A percentile compares a stretch with the other conserved stretches of the same genome.
phyloP scores from a whole-genome alignment of 345 rosid species.

The Populus alba region DNA sequence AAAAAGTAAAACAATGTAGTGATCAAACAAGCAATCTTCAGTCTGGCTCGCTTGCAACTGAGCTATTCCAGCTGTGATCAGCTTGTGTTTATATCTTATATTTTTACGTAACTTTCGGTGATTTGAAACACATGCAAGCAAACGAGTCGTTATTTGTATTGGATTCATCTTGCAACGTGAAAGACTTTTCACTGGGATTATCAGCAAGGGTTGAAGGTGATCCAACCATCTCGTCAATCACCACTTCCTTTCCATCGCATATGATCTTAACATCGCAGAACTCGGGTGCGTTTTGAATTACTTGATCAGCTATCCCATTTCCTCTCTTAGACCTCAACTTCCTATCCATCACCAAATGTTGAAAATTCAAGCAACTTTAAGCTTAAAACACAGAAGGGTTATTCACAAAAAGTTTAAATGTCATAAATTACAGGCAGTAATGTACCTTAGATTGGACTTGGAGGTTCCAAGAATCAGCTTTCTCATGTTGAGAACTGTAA shows the following conservation, averaged over 20 bases:
- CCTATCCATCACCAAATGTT: slow-evolving; percentile 27
- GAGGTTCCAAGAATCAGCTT: slow-evolving; percentile 74
- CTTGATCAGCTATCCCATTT: slow-evolving; percentile 46
- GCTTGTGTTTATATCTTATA: neutral
- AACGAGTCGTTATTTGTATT: neutral
- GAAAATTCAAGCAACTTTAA: neutral
- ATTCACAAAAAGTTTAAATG: neutral
- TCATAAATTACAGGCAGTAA: neutral
- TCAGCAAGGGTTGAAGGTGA: slow-evolving; percentile 9
- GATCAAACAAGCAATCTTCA: slow-evolving; percentile 99
- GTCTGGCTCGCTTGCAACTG: slow-evolving; percentile 96
- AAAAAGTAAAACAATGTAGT: slow-evolving; percentile 40
- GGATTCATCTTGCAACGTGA: neutral
- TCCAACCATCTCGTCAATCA: slow-evolving; percentile 22
- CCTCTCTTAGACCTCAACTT: slow-evolving; percentile 49
- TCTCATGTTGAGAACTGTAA: slow-evolving; percentile 64
- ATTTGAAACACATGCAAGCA: slow-evolving; percentile 23
- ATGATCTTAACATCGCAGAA: slow-evolving; percentile 54
- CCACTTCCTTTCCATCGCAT: slow-evolving; percentile 61
- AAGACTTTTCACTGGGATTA: neutral
- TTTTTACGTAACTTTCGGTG: neutral
- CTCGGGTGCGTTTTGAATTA: slow-evolving; percentile 45
- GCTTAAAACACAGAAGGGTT: neutral
- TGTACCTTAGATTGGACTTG: slow-evolving; percentile 59
- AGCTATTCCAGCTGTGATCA: slow-evolving; percentile 65